phyloP scores from a whole-genome alignment of 352 stramenopile genomes.

The Phytophthora pistaciae region DNA sequence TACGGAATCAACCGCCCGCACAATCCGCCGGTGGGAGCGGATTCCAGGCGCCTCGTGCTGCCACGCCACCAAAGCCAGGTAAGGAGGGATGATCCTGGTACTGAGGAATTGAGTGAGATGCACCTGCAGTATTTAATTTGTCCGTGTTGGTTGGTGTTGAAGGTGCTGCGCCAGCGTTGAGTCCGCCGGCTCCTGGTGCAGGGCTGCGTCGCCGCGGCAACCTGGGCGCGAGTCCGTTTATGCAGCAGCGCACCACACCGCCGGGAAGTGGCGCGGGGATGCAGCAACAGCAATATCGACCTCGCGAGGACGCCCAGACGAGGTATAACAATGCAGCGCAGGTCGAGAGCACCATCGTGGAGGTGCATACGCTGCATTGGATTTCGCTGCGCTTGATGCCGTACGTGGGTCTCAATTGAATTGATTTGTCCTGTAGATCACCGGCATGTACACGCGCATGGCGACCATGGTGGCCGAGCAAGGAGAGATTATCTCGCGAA shows the following conservation, averaged over 20 bases:
- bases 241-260: slow-evolving; percentile 65
- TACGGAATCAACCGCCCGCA: slow-evolving; percentile 23
- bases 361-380: slow-evolving; percentile 46
- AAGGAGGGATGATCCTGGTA: slow-evolving; percentile 5
- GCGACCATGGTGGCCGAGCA: slow-evolving; percentile 85
- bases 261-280: slow-evolving; percentile 28
- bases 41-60: slow-evolving; percentile 22
- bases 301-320: slow-evolving; percentile 75
- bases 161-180: slow-evolving; percentile 27
- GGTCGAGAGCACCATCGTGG: slow-evolving; percentile 87
- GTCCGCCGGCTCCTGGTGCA: slow-evolving; percentile 29
- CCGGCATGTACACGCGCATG: slow-evolving; percentile 89
- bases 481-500: slow-evolving; percentile 82
- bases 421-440: slow-evolving; percentile 57
- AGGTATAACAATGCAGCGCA: slow-evolving; percentile 81
- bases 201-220: slow-evolving; percentile 75
- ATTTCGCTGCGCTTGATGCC: background rate
- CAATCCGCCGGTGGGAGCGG: slow-evolving; percentile 23
- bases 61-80: slow-evolving; percentile 36
- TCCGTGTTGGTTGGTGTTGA: slow-evolving; percentile 9
- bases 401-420: background rate
- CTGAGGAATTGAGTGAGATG: background rate
- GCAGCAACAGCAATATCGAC: slow-evolving; percentile 71
- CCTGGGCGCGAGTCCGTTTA: slow-evolving; percentile 72
- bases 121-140: background rate